Percentiles rank a stretch among this genome's conserved stretches.
These are phyloP conservation scores for Moesziomyces parantarcticus DNA, from an alignment of 1,284 basidiomycete species.

Conservation along the genomic window DNA sequence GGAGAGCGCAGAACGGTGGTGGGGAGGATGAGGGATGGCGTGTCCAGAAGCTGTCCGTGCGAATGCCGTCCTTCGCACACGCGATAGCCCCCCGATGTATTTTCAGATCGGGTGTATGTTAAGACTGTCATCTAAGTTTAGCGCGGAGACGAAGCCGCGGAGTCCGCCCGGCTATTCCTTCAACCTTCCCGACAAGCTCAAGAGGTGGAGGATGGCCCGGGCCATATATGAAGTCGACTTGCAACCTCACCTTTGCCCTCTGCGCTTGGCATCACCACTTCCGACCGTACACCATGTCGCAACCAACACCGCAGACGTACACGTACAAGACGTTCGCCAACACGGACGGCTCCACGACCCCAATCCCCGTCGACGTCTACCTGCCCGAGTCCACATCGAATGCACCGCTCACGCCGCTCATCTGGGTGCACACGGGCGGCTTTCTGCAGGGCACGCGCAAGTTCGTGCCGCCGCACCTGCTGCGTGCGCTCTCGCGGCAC, in stretches of 20 bases:
- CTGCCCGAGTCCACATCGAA: conserved; percentile 20
- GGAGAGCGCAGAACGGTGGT: neutral
- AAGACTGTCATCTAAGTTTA: too few relatives aligned
- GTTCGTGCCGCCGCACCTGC: conserved; percentile 50
- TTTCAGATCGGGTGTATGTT: too few relatives aligned
- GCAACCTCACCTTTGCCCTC: too few relatives aligned
- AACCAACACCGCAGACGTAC: conserved; percentile 30
- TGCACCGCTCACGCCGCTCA: conserved; percentile 36
- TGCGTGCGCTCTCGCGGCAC: conserved; percentile 39
- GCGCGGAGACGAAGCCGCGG: too few relatives aligned
- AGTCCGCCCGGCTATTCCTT: too few relatives aligned
- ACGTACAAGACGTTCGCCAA: conserved; percentile 51
- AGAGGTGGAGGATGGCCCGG: too few relatives aligned
- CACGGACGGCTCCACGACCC: conserved; percentile 34
- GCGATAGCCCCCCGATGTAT: too few relatives aligned
- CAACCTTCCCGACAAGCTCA: too few relatives aligned
- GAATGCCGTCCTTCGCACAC: too few relatives aligned
- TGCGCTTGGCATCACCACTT: too few relatives aligned
- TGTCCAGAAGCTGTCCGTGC: too few relatives aligned
- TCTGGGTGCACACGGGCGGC: conserved; percentile 56
- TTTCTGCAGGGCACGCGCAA: conserved; percentile 55
- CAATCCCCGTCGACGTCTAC: conserved; percentile 54
- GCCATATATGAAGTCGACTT: too few relatives aligned
- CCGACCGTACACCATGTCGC: conserved; percentile 7
- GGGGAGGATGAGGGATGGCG: neutral